These are phyloP conservation scores for Lepidium didymum DNA, from an alignment of 345 rosid genomes.

Conservation along the genomic window DNA sequence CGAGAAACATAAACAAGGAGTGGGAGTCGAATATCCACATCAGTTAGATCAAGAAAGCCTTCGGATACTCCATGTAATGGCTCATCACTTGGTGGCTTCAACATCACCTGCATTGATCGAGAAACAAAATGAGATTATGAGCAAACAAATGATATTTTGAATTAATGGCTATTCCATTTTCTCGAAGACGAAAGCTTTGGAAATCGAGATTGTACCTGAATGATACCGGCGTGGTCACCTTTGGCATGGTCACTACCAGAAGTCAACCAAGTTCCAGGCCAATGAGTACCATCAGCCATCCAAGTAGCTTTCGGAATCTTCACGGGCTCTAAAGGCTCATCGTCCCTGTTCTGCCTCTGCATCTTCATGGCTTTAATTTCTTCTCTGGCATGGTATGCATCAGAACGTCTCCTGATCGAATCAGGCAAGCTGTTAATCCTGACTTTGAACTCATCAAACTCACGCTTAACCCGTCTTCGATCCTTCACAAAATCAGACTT, in stretches of 20 bases:
- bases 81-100: conserved; percentile 96
- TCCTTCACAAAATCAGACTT: conserved; percentile 85
- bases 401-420: conserved; percentile 91
- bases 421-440: conserved; percentile 87
- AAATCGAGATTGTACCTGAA: conserved; percentile 51
- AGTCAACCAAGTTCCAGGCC: conserved; percentile 97
- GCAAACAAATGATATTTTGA: not conserved
- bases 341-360: conserved; percentile 76
- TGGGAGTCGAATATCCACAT: conserved; percentile 93
- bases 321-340: conserved; percentile 52
- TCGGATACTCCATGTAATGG: conserved; percentile 69
- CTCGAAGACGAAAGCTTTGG: not conserved
- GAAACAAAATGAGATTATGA: not conserved
- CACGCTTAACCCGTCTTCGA: conserved; percentile 87
- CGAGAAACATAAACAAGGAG: conserved; percentile 96
- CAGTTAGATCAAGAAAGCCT: conserved; percentile 58
- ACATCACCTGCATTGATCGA: conserved; percentile 62
- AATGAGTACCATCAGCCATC: conserved; percentile 99
- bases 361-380: conserved; percentile 94
- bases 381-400: conserved; percentile 93
- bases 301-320: conserved; percentile 95
- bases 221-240: conserved; percentile 93
- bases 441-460: conserved; percentile 97
- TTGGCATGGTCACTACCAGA: conserved; percentile 62
- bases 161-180: not conserved